A percentile compares a stretch with the other conserved stretches of the same genome.
phyloP scores from a whole-genome alignment of 176 grass and related monocot genomes.

The Zoysia japonica region DNA sequence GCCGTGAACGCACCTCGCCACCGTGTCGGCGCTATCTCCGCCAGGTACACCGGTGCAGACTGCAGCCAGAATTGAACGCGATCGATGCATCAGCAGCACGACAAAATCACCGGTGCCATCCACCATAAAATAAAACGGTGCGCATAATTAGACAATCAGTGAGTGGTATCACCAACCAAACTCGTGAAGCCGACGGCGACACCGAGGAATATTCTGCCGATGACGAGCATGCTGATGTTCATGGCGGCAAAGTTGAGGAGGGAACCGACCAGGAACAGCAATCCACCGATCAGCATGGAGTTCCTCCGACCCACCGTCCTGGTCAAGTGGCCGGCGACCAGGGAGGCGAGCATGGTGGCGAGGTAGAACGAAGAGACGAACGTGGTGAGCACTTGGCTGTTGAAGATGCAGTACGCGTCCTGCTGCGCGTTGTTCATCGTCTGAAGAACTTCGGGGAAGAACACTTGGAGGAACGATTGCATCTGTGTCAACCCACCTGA shows the following conservation, averaged over 20 bases:
- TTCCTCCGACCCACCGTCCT: slow-evolving; percentile 51
- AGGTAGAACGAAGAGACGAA: slow-evolving; percentile 88
- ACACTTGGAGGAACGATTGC: slow-evolving; percentile 63
- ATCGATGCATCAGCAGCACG: not conserved
- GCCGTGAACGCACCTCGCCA: slow-evolving; percentile 82
- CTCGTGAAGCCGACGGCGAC: slow-evolving; percentile 88
- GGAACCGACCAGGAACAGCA: slow-evolving; percentile 58
- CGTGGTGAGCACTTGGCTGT: slow-evolving; percentile 66
- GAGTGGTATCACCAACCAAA: not conserved
- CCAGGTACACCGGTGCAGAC: slow-evolving; percentile 68
- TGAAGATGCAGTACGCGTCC: slow-evolving; percentile 71
- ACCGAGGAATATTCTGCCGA: slow-evolving; percentile 74
- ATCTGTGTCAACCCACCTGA: slow-evolving; percentile 75
- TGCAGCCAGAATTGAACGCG: not conserved
- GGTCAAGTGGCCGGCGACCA: slow-evolving; percentile 62
- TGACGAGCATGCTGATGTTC: slow-evolving; percentile 71
- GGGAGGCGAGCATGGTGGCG: slow-evolving; percentile 56
- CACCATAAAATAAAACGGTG: not conserved
- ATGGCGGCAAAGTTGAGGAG: slow-evolving; percentile 58
- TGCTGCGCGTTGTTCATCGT: slow-evolving; percentile 56
- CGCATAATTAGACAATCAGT: no score
- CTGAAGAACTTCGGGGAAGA: slow-evolving; percentile 67
- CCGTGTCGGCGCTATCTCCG: slow-evolving; percentile 71
- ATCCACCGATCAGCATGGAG: slow-evolving; percentile 73
- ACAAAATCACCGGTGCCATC: not conserved